These are phyloP conservation scores for Anisodus tanguticus DNA, from an alignment of 257 asterid species.

Conservation along the genomic window DNA sequence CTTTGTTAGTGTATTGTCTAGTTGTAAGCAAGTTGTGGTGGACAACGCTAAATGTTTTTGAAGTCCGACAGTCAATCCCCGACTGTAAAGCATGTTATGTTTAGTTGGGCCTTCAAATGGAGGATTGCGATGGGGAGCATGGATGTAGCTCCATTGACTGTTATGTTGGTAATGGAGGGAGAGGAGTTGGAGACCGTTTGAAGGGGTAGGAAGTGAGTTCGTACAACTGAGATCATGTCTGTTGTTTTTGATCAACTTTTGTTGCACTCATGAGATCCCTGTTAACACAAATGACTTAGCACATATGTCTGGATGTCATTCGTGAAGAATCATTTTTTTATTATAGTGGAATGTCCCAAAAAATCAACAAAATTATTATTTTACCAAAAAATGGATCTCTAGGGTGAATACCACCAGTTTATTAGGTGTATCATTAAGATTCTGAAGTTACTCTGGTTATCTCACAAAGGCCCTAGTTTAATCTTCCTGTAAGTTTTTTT, in stretches of 20 bases:
- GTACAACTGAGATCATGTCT: not conserved
- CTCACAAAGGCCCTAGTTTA: constrained; percentile 6
- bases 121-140: not conserved
- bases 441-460: not conserved
- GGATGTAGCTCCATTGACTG: not conserved
- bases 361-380: too few species aligned
- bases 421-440: constrained; percentile 14
- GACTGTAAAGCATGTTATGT: not conserved
- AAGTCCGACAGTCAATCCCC: not conserved
- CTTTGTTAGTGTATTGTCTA: not conserved
- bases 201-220: not conserved
- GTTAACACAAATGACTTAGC: too few species aligned
- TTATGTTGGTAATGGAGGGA: not conserved
- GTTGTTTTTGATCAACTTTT: too few species aligned
- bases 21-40: not conserved
- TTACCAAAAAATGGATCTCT: not conserved
- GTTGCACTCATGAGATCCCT: too few species aligned
- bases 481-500: constrained; percentile 15
- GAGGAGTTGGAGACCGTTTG: not conserved
- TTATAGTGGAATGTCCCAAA: too few species aligned
- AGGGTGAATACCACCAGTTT: not conserved
- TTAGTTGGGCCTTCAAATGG: constrained; percentile 1
- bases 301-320: not conserved
- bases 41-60: not conserved
- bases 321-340: constrained; percentile 10